Percentiles rank a stretch among this genome's conserved stretches.
These are phyloP conservation scores for Erythrobasidium yunnanense DNA, from an alignment of 768 basidiomycete genomes.

Conservation along the genomic window DNA sequence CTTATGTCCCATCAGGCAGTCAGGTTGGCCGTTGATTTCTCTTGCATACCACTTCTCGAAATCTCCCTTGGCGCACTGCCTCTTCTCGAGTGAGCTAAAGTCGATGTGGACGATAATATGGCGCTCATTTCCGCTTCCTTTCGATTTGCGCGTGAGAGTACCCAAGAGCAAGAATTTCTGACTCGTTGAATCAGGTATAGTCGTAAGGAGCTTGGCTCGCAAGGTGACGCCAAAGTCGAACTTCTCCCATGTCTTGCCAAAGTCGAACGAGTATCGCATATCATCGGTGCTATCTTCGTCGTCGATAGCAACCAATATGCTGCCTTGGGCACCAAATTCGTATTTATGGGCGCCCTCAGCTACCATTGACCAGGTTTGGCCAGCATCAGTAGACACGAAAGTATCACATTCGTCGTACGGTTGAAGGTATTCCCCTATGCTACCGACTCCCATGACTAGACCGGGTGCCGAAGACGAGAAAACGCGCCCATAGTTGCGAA, in stretches of 20 bases:
- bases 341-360: conserved; percentile 72
- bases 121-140: conserved; percentile 45
- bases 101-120: conserved; percentile 71
- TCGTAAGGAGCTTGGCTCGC: conserved; percentile 66
- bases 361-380: conserved; percentile 73
- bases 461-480: conserved; percentile 94
- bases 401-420: conserved; percentile 82
- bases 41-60: conserved; percentile 84
- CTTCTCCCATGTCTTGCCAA: conserved; percentile 66
- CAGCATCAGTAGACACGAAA: conserved; percentile 82
- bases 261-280: conserved; percentile 67
- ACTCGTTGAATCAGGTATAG: conserved; percentile 86
- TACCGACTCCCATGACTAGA: conserved; percentile 91
- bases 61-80: conserved; percentile 60
- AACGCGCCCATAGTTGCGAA: conserved; percentile 85
- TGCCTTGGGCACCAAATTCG: conserved; percentile 86
- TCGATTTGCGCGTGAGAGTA: conserved; percentile 50
- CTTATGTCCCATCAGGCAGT: conserved; percentile 91
- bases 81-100: conserved; percentile 57
- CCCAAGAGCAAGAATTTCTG: conserved; percentile 90
- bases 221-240: conserved; percentile 61
- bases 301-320: conserved; percentile 65
- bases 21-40: conserved; percentile 45
- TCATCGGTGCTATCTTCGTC: conserved; percentile 67
- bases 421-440: conserved; percentile 57